A percentile compares a stretch with the other conserved stretches of the same genome.
These are phyloP conservation scores for Haplosporangium sp. DNA, from an alignment of 371 early-diverging fungal genomes.

Conservation along the genomic window DNA sequence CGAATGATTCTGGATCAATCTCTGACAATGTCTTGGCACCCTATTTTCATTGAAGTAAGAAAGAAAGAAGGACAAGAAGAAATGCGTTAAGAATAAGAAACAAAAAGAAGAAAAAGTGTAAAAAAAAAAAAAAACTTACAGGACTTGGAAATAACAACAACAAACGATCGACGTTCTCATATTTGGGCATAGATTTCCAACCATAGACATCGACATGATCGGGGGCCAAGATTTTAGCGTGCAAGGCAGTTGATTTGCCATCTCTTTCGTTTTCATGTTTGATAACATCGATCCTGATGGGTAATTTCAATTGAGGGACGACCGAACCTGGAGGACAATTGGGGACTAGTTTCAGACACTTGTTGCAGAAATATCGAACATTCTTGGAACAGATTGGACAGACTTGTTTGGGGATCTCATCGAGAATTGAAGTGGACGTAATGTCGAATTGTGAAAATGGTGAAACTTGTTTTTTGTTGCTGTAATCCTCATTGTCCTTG, in stretches of 20 bases:
- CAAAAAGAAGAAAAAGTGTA: too few relatives aligned
- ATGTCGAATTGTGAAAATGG: constrained; percentile 51
- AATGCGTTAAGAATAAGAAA: too few relatives aligned
- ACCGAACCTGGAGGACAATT: constrained; percentile 63
- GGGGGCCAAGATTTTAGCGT: constrained; percentile 85
- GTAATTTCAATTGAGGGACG: constrained; percentile 78
- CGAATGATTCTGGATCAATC: constrained; percentile 74
- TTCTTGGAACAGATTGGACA: constrained; percentile 73
- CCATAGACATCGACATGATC: constrained; percentile 73
- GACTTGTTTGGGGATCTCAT: constrained; percentile 34
- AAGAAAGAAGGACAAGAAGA: too few relatives aligned
- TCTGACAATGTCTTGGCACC: constrained; percentile 75
- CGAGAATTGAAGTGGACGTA: constrained; percentile 43
- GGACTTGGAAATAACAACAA: constrained; percentile 92
- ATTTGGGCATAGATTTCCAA: constrained; percentile 66
- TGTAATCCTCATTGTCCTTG: neutral
- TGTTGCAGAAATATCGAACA: constrained; percentile 81
- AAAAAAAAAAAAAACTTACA: constrained; percentile 60
- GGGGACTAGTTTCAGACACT: constrained; percentile 67
- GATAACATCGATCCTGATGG: constrained; percentile 81
- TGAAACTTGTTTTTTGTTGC: constrained; percentile 27
- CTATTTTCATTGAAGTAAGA: constrained; percentile 50
- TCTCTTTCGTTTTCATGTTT: constrained; percentile 84
- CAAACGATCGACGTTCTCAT: constrained; percentile 72
- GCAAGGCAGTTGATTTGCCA: constrained; percentile 90